These are phyloP conservation scores for Verticillium dahliae DNA, from an alignment of 2,329 filamentous ascomycete genomes.

Conservation along the genomic window DNA sequence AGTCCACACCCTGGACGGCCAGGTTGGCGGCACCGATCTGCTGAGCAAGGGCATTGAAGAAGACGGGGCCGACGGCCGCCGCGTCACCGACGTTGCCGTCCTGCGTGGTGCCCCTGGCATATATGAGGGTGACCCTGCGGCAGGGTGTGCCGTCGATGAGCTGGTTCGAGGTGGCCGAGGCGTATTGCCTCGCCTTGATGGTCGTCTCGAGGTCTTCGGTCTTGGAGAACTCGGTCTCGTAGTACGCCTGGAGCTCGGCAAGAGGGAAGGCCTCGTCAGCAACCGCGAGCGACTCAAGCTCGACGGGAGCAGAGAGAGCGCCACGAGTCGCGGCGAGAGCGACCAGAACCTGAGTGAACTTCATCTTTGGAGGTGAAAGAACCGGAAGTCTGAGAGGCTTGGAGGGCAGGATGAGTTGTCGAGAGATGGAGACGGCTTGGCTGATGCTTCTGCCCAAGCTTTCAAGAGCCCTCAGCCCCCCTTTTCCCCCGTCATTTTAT, in stretches of 20 bases:
- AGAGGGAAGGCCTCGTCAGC: not conserved
- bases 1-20: conserved; percentile 47
- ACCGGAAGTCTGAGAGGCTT: not conserved
- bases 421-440: not conserved
- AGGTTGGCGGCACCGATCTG: conserved; percentile 34
- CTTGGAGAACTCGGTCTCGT: not conserved
- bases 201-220: not conserved
- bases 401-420: not conserved
- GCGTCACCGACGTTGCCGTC: conserved; percentile 42
- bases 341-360: not conserved
- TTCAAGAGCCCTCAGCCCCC: not conserved
- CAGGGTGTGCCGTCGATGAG: conserved; percentile 21
- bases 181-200: conserved; percentile 6
- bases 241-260: not conserved
- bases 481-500: not conserved
- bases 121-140: conserved; percentile 44
- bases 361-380: not conserved
- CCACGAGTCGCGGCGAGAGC: not conserved
- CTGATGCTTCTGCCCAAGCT: not conserved
- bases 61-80: conserved; percentile 36
- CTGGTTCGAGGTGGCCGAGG: conserved; percentile 10
- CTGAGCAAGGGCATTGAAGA: conserved; percentile 36
- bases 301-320: not conserved
- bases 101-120: conserved; percentile 50
- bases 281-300: not conserved